Base-by-base conservation (phyloP, 306 rosid genomes). In the Glycine latifolia region DNA sequence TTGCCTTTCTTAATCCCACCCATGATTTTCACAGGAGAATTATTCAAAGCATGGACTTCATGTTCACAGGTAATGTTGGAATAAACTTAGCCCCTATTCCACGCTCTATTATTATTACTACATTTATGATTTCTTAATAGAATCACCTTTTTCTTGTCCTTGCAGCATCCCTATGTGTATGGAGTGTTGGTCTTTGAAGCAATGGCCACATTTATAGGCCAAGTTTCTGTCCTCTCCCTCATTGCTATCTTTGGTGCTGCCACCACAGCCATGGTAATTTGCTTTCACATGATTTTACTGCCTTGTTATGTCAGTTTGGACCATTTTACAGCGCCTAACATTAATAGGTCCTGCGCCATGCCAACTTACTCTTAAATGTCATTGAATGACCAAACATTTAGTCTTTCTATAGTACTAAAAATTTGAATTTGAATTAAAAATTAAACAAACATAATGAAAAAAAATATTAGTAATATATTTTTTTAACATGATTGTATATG, bases 1-100 rank as follows among this genome's bases (percentile, higher is more conserved):
- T 84, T 95, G 80, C 99, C 99, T 56, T 87, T 95, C 91, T 82
- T 95, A 87, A 88, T 95, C 85, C 99, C 98, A 52, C 99, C 99
- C 8, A 95, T 95, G 98, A 87, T 95, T 81, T 81, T 91, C 26
- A 95, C 99, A 7, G 99, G 99, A 59, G 99, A 95, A 73, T 86
- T 95, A 81, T 91, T 93, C 84, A 84, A 55, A 91, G 99, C 99
- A 56, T 95, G 99, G 99, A 89, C 77, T 79, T 90, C 99, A 66
- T 95, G 99, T 79, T 91, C 86, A 79, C 92, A 90, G 93, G 99
- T 95, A 88, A 86, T 41, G 78, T 75, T 50, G 71, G 86, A 78
- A 85, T 76, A 67, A 43, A 67, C 31, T 3, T 35, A 9, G 10
- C 26, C 26, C 35, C 39, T 44, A 49, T 62, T 4, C 26, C 9